phyloP scores from a whole-genome alignment of 2,329 filamentous ascomycete species.

The Podosphaera xanthii region DNA sequence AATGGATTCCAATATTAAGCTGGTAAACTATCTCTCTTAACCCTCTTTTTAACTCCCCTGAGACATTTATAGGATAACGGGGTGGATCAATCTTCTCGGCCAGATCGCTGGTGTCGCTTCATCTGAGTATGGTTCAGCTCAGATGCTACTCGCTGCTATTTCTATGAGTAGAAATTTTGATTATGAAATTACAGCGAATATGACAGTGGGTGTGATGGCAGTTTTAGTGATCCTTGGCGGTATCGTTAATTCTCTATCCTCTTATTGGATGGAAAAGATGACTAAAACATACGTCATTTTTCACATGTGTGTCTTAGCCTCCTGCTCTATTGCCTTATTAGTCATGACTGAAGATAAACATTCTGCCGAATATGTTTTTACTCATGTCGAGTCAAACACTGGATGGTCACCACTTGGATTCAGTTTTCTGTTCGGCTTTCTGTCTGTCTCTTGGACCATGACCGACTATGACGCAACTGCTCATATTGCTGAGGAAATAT shows the following conservation, averaged over 20 bases:
- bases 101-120: constrained; percentile 28
- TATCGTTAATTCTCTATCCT: constrained; percentile 30
- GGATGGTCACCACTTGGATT: constrained; percentile 32
- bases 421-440: constrained; percentile 35
- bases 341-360: constrained; percentile 28
- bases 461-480: constrained; percentile 28
- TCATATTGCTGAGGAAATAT: constrained; percentile 28
- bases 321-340: constrained; percentile 27
- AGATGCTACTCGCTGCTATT: constrained; percentile 31
- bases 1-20: constrained; percentile 25
- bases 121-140: constrained; percentile 31
- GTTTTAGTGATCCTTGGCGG: constrained; percentile 27
- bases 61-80: constrained; percentile 12
- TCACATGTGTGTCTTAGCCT: constrained; percentile 28
- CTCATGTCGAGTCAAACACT: constrained; percentile 25
- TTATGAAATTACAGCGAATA: constrained; percentile 24
- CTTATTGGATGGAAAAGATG: constrained; percentile 34
- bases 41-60: background rate
- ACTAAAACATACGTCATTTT: constrained; percentile 34
- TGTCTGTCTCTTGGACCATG: constrained; percentile 37
- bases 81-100: constrained; percentile 29
- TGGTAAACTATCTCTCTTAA: constrained; percentile 17
- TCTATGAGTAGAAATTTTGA: constrained; percentile 25
- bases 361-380: constrained; percentile 29
- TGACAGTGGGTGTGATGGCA: constrained; percentile 31